phyloP scores from a whole-genome alignment of 1,284 basidiomycete genomes.

The Veloporphyrellus conicus region DNA sequence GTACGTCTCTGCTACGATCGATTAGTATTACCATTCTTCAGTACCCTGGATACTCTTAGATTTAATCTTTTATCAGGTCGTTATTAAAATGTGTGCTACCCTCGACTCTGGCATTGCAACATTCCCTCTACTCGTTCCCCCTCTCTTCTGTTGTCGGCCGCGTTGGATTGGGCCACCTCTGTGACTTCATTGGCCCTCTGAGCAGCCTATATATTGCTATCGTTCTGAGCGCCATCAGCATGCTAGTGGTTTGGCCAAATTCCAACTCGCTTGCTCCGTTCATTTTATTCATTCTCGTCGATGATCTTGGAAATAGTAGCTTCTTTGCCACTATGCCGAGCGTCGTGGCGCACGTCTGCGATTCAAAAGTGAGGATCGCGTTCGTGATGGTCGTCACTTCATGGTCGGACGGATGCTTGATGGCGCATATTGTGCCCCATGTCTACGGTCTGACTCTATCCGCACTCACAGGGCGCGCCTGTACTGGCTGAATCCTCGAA shows the following conservation, averaged over 20 bases:
- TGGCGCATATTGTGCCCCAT: conserved; percentile 13
- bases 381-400: conserved; percentile 34
- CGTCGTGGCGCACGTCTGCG: conserved; percentile 31
- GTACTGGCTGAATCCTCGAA: conserved; percentile 32
- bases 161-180: conserved; percentile 28
- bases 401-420: conserved; percentile 30
- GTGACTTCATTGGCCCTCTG: conserved; percentile 33
- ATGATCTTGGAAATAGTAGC: conserved; percentile 32
- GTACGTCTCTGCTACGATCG: conserved; percentile 9
- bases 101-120: conserved; percentile 33
- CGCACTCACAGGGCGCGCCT: conserved; percentile 12
- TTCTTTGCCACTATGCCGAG: conserved; percentile 37
- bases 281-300: conserved; percentile 29
- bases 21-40: conserved; percentile 16
- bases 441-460: background rate
- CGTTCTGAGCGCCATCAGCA: conserved; percentile 28
- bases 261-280: conserved; percentile 32
- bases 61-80: conserved; percentile 20
- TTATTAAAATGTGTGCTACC: conserved; percentile 34
- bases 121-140: conserved; percentile 37
- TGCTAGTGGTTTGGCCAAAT: conserved; percentile 34
- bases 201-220: conserved; percentile 27
- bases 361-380: conserved; percentile 24
- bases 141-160: conserved; percentile 33
- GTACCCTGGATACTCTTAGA: background rate